Evolutionary conservation across 192 early-diverging fungal genomes (phyloP).

Genomic region (Backusella luteola): DNA sequence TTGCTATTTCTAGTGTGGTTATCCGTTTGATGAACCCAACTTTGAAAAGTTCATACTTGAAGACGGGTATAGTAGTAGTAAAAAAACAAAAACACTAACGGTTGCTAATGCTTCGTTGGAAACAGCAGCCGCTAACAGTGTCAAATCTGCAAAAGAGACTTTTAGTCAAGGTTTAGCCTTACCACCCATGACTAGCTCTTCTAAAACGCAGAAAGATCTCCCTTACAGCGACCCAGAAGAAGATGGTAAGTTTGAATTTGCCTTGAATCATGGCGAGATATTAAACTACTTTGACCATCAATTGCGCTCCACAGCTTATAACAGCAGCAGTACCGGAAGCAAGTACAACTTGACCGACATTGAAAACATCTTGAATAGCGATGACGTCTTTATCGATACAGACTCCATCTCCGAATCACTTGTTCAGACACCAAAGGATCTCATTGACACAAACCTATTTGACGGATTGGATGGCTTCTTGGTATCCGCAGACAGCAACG

Average conservation of each 20-base stretch:
- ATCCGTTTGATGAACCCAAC: background rate
- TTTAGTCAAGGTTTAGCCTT: background rate
- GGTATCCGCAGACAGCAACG: background rate
- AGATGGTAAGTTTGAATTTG: background rate
- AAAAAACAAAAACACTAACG: conserved; percentile 2
- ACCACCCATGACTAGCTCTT: conserved; percentile 2
- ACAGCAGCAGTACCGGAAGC: background rate
- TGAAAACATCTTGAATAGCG: background rate
- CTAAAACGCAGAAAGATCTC: background rate
- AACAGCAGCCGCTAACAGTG: conserved; percentile 6
- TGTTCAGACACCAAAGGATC: background rate
- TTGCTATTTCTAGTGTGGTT: background rate
- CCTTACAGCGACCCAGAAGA: background rate
- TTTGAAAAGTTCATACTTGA: background rate
- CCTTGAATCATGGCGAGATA: background rate
- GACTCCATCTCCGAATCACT: background rate
- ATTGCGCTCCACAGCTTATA: background rate
- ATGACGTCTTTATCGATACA: background rate
- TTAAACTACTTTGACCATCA: background rate
- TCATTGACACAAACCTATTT: background rate
- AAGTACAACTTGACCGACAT: background rate
- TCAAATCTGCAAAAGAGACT: conserved; percentile 5
- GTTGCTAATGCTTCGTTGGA: conserved; percentile 8
- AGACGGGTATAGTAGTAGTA: background rate
- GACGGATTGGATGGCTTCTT: background rate